phyloP scores from a whole-genome alignment of 2,329 filamentous ascomycete genomes.

The Trichoderma sp. region DNA sequence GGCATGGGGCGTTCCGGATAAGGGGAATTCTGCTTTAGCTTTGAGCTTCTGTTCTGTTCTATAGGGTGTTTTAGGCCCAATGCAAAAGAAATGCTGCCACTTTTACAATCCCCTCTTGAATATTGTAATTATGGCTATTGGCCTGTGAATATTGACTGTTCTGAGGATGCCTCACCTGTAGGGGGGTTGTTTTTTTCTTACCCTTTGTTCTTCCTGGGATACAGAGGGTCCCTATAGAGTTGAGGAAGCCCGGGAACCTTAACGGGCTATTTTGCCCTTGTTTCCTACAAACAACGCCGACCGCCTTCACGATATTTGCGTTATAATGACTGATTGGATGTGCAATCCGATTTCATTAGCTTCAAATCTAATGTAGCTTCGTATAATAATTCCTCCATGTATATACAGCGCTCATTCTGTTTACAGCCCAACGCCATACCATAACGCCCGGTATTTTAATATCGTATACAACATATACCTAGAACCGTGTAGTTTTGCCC shows the following conservation, averaged over 20 bases:
- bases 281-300: background rate
- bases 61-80: conserved; percentile 15
- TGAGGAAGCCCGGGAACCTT: background rate
- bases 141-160: background rate
- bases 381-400: background rate
- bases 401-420: background rate
- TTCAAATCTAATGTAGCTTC: background rate
- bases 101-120: background rate
- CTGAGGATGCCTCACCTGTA: too few relatives aligned
- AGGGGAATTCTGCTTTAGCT: conserved; percentile 22
- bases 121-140: too few relatives aligned
- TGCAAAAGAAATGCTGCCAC: conserved; percentile 13
- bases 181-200: background rate
- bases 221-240: background rate
- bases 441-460: background rate
- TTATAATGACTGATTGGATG: background rate
- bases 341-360: background rate
- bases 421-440: background rate
- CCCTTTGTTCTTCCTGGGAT: too few relatives aligned
- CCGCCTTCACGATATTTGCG: background rate
- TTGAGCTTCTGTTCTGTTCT: conserved; percentile 15
- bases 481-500: background rate
- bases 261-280: background rate
- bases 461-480: background rate
- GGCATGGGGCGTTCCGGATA: conserved; percentile 38